Base-by-base conservation (phyloP, 192 early-diverging fungal species). In the Mortierella antarctica region DNA sequence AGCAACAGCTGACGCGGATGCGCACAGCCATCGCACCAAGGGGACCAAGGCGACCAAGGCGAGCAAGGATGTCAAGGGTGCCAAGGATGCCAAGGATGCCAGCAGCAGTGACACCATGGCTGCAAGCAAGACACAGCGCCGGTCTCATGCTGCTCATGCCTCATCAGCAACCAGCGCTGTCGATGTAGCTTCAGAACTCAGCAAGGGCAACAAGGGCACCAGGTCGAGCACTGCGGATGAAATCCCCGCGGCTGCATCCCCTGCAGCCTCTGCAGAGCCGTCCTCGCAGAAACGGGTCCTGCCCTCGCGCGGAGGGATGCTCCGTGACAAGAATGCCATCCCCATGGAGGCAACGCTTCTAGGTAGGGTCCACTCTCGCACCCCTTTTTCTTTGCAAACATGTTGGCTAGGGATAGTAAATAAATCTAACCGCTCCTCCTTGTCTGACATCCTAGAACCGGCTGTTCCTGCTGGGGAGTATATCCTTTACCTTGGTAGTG, bases 381-480 rank as follows among this genome's bases (percentile, higher is more conserved):
- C 8, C 12, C n/a, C n/a, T 50, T 40, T 48, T 53, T 54, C 21
- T 49, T 63, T 20, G 17, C 55, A 59, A 59, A 41, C 31, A 31
- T 31, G 31, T 31, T n/a, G 40, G 57, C 57, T n/a, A 59, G 14
- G 5, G 31, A 42, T n/a, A 10, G n/a, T n/a, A 42, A 31, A 15
- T n/a, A 41, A 42, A n/a, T 59, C 42, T 59, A 42, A 59, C 40
- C 41, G 57, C 15, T 41, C 15, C n/a, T 42, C 57, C 6, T 59
- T 42, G 31, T 31, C 31, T 44, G 10, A 21, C 48, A 6, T 52
- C 51, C 4, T 66, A 78, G 74, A 65, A 41, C 66, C 74, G 31
- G 42, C 59, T 14, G 62, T 63, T 57, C 74, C 74, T 40, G 62
- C 68, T 44, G 74, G 74, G 39, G 74, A 69, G 18, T 78, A 78